These are phyloP conservation scores for Hepatocystis sp. DNA, from an alignment of 169 alveolate species.

Conservation along the genomic window DNA sequence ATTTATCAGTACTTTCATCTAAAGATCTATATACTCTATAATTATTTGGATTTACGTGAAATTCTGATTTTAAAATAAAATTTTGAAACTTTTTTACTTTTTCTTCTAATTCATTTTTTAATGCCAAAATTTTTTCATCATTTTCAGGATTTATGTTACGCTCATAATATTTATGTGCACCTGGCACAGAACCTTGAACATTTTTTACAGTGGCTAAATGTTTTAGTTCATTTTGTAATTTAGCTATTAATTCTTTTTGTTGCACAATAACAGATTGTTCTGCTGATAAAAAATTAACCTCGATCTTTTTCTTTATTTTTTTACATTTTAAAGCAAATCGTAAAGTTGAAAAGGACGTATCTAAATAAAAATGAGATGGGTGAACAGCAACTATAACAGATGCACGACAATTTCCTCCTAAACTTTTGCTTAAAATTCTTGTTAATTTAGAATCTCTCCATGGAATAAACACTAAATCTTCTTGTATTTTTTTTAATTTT, in stretches of 20 bases:
- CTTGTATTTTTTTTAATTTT: constrained; percentile 75
- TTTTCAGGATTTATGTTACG: constrained; percentile 49
- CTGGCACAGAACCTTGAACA: constrained; percentile 2
- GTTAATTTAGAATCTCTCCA: constrained; percentile 88
- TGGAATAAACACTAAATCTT: constrained; percentile 82
- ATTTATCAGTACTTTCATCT: constrained; percentile 61
- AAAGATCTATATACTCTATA: constrained; percentile 60
- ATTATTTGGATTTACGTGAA: constrained; percentile 37
- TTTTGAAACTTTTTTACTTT: constrained; percentile 85
- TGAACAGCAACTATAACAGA: constrained; percentile 85
- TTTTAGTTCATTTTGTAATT: constrained; percentile 71
- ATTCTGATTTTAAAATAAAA: constrained; percentile 82
- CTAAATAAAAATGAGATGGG: constrained; percentile 84
- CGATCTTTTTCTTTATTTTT: constrained; percentile 73
- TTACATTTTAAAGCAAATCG: constrained; percentile 86
- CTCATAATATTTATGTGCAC: constrained; percentile 15
- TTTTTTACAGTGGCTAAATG: constrained; percentile 62
- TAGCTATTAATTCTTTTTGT: constrained; percentile 83
- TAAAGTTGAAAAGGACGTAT: constrained; percentile 82
- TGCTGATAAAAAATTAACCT: constrained; percentile 81
- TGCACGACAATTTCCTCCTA: constrained; percentile 86
- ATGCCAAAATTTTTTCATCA: constrained; percentile 71
- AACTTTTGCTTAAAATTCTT: constrained; percentile 80
- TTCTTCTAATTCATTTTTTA: constrained; percentile 82
- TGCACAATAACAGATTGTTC: constrained; percentile 87